Percentiles rank a stretch among this genome's conserved stretches.
These are phyloP conservation scores for Aspergillus diversus DNA, from an alignment of 495 filamentous ascomycete species.

Conservation along the genomic window DNA sequence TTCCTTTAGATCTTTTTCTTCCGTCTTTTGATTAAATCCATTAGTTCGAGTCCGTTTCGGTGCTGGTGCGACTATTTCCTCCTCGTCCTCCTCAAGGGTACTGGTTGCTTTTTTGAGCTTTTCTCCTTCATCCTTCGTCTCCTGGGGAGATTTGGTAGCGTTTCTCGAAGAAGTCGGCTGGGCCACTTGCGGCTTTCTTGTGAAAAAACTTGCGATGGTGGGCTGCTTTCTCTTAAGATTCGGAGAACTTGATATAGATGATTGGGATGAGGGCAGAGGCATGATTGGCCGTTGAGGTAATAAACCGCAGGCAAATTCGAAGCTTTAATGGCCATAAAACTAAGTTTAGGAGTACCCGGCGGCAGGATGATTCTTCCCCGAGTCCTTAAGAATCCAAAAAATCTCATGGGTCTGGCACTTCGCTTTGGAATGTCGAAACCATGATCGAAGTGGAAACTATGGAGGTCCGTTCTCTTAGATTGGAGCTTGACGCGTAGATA, in stretches of 20 bases:
- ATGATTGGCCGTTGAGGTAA: constrained; percentile 25
- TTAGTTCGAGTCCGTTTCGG: constrained; percentile 42
- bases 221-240: constrained; percentile 66
- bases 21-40: constrained; percentile 21
- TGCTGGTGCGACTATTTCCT: constrained; percentile 45
- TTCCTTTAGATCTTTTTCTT: constrained; percentile 18
- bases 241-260: constrained; percentile 43
- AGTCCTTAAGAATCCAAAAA: background rate
- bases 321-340: too few species aligned
- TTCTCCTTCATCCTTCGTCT: constrained; percentile 8
- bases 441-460: background rate
- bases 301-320: background rate
- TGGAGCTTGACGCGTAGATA: constrained; percentile 34
- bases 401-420: background rate
- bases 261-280: constrained; percentile 45
- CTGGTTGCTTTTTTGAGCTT: constrained; percentile 24
- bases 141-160: constrained; percentile 6
- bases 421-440: background rate
- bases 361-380: background rate
- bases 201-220: constrained; percentile 87
- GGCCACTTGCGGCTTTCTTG: constrained; percentile 54
- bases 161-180: constrained; percentile 23
- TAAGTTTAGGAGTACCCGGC: background rate
- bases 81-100: constrained; percentile 37
- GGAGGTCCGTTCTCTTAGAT: background rate